Evolutionary conservation across 176 grass and related monocot genomes (phyloP).

Genomic region (Phoenix dactylifera): DNA sequence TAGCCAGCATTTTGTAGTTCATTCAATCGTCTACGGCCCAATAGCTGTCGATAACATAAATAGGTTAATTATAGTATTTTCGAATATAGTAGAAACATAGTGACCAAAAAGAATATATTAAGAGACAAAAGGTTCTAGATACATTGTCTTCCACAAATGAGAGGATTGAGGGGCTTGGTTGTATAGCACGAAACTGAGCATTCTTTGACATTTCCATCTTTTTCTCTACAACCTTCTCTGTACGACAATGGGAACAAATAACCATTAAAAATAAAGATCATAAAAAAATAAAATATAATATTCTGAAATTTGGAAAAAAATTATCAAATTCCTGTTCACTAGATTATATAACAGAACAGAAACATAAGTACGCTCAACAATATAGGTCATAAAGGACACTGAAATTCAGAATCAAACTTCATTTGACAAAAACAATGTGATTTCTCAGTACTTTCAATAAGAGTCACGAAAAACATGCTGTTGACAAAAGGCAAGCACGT

Average conservation of each 20-base stretch:
- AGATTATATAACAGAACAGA: too few relatives aligned
- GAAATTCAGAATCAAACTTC: too few relatives aligned
- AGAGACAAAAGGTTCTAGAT: constrained; percentile 14
- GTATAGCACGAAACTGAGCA: constrained; percentile 84
- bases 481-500: too few relatives aligned
- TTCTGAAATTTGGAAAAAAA: not conserved
- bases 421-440: too few relatives aligned
- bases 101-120: not conserved
- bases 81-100: too few relatives aligned
- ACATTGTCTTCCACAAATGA: constrained; percentile 97
- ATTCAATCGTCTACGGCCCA: constrained; percentile 76
- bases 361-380: too few relatives aligned
- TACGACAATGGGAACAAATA: constrained; percentile 22
- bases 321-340: too few relatives aligned
- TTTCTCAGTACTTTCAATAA: too few relatives aligned
- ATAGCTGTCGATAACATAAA: constrained; percentile 41
- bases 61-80: not conserved
- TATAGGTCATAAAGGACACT: too few relatives aligned
- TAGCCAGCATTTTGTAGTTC: constrained; percentile 88
- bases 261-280: constrained; percentile 2
- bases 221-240: constrained; percentile 33
- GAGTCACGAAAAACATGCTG: too few relatives aligned
- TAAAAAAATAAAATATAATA: not conserved
- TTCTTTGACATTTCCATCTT: constrained; percentile 73
- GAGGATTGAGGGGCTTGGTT: constrained; percentile 57